phyloP scores from a whole-genome alignment of 2,329 filamentous ascomycete species.

The Phialophora chinensis region DNA sequence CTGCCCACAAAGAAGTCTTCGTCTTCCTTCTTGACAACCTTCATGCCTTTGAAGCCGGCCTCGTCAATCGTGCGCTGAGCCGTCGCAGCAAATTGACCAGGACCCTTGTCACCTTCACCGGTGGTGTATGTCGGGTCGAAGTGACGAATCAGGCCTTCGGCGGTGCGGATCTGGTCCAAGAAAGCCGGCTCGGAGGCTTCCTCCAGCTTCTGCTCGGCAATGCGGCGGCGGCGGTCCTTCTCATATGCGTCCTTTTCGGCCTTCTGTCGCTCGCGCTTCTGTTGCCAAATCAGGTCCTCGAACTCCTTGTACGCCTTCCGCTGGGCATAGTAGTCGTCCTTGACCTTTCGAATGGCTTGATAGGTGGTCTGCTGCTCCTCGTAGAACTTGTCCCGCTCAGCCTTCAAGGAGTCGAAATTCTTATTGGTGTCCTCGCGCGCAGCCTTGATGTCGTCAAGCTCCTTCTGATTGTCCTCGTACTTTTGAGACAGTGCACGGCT shows the following conservation, averaged over 20 bases:
- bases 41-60: constrained; percentile 82
- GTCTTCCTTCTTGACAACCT: constrained; percentile 84
- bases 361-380: constrained; percentile 87
- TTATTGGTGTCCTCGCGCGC: constrained; percentile 92
- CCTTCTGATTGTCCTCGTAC: constrained; percentile 82
- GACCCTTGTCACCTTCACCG: constrained; percentile 56
- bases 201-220: constrained; percentile 61
- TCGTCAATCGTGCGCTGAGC: constrained; percentile 84
- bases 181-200: constrained; percentile 75
- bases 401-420: constrained; percentile 80
- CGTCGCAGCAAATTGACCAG: constrained; percentile 70
- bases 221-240: constrained; percentile 57
- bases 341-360: constrained; percentile 78
- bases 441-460: constrained; percentile 87
- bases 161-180: constrained; percentile 87
- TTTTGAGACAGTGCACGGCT: constrained; percentile 84
- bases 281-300: constrained; percentile 81
- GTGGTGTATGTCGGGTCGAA: constrained; percentile 83
- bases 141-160: constrained; percentile 85
- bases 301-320: constrained; percentile 83
- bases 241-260: constrained; percentile 71
- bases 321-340: constrained; percentile 83
- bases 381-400: constrained; percentile 83
- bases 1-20: constrained; percentile 80
- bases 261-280: constrained; percentile 76